These are phyloP conservation scores for Populus tremula DNA, from an alignment of 345 rosid genomes.

Conservation along the genomic window DNA sequence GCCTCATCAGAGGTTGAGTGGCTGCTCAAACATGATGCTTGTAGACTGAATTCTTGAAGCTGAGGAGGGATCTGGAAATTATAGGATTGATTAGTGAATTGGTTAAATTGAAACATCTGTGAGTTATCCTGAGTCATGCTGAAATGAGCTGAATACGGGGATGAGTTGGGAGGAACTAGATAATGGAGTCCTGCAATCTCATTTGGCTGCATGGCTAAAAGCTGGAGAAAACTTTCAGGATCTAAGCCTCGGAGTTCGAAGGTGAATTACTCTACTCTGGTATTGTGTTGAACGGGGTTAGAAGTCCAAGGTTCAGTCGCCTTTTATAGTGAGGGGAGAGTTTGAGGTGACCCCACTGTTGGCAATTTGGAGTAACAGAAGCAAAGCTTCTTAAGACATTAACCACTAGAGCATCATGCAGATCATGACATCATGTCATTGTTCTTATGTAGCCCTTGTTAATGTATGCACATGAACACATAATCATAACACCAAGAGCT, in stretches of 20 bases:
- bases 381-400: slow-evolving; percentile 12
- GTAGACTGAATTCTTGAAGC: slow-evolving; percentile 35
- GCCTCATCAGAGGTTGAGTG: slow-evolving; percentile 84
- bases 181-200: slow-evolving; percentile 53
- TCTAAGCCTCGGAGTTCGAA: background rate
- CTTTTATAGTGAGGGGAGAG: slow-evolving; percentile 50
- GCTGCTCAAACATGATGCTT: slow-evolving; percentile 50
- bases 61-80: slow-evolving; percentile 35
- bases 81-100: slow-evolving; percentile 33
- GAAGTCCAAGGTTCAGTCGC: slow-evolving; percentile 31
- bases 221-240: background rate
- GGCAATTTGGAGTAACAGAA: slow-evolving; percentile 29
- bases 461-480: slow-evolving; percentile 14
- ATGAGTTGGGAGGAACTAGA: slow-evolving; percentile 33
- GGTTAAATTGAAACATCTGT: slow-evolving; percentile 33
- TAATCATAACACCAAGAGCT: slow-evolving; percentile 2
- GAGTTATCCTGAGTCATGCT: slow-evolving; percentile 29
- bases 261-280: slow-evolving; percentile 1
- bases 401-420: slow-evolving; percentile 28
- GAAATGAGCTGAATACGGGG: slow-evolving; percentile 45
- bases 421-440: slow-evolving; percentile 40
- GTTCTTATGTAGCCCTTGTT: slow-evolving; percentile 11
- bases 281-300: slow-evolving; percentile 20
- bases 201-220: slow-evolving; percentile 53
- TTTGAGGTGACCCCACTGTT: slow-evolving; percentile 43